Base-by-base conservation (phyloP, 441 rosid species). In the Populus hybrid region DNA sequence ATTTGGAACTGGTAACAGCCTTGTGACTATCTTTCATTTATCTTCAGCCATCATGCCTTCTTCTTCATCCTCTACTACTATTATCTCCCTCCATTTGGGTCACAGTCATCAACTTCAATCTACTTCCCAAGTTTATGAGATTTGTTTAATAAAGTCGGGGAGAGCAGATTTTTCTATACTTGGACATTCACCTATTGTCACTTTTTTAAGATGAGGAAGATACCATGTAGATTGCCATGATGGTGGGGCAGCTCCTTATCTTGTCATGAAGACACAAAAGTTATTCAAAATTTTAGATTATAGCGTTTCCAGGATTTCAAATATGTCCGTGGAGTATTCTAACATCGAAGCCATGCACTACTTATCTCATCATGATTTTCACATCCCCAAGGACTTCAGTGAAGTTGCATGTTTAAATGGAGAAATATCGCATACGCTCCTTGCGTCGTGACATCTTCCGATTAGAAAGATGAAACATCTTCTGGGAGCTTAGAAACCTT, bases 31-130 rank as follows among this genome's bases (percentile, higher is more conserved):
- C 20, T 9, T 9, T 56, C 3, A 23, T 61, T 28, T 21, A 61
- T 61, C 65, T 21, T 61, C 11, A 61, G 0, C 26, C 6, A 23
- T 21, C 11, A 12, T 7, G 64, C 23, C 31, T 9, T 69, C 77
- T 0, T 33, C 35, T 33, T 33, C 35, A 40, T 1, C 33, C 0
- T 28, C 10, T 2, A 14, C 35, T n/a, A 42, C 70, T 74, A 83
- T 71, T 68, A 83, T 78, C 76, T 83, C n/a, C 83, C 59, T 80
- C 81, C 75, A 80, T 12, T 2, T 0, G n/a, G 3, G 1, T 6
- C 0, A 11, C 83, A 77, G 1, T 7, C 5, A 1, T 3, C 2
- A 21, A 82, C 35, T 3, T 8, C 6, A 74, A 80, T 65, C 35
- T n/a, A 16, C 50, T 53, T 80, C n/a, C 59, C 33, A 80, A 26